Base-by-base conservation (phyloP, 371 early-diverging fungal genomes). In the Dichotomocladium elegans region DNA sequence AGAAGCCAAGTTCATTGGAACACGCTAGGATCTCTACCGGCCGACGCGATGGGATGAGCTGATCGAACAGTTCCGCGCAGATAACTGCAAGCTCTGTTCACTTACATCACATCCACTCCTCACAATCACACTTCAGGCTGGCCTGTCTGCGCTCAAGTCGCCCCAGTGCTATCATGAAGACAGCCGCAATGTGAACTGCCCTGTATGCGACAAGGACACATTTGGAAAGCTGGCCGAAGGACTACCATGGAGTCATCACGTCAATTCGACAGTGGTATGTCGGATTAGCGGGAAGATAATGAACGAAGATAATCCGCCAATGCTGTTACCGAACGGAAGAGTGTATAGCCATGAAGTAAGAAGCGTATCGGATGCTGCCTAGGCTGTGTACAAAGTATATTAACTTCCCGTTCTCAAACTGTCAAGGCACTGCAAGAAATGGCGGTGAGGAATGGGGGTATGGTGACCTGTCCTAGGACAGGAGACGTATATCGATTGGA, bases 271-370 rank as follows among this genome's bases (percentile, higher is more conserved):
- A 9, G 70, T 96, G 25, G 96, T 96, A 11, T 97, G 98, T 70
- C 82, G 92, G 14, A 83, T 95, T 22, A 86, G 89, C 25, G 95
- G 95, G 17, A 72, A 68, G 27, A 86, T 89, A 22, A 95, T 96
- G 92, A 87, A 96, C 60, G 97, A 92, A 61, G 85, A 94, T 66
- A 98, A 98, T 57, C 86, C 90, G 40, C 96, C 96, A 0, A 86
- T 98, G 91, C 85, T 90, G 5, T 71, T 97, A 55, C 97, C 96
- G 11, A 96, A 97, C 66, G 97, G 98, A 34, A 82, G 88, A 42
- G 97, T 95, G 3, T 98, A 96, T 63, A 94, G 94, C 19, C 70
- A 62, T 14, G 66, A 82, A 67, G 92, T 87, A 68, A 63, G 61
- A 37, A 78, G 19, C 51, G 21, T 8, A 10, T 22, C 4, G 7